Evolutionary conservation across 2,329 filamentous ascomycete genomes (phyloP), one percentile per base, ranked within the genome.

Genomic region (Ceratocystis variospora): DNA sequence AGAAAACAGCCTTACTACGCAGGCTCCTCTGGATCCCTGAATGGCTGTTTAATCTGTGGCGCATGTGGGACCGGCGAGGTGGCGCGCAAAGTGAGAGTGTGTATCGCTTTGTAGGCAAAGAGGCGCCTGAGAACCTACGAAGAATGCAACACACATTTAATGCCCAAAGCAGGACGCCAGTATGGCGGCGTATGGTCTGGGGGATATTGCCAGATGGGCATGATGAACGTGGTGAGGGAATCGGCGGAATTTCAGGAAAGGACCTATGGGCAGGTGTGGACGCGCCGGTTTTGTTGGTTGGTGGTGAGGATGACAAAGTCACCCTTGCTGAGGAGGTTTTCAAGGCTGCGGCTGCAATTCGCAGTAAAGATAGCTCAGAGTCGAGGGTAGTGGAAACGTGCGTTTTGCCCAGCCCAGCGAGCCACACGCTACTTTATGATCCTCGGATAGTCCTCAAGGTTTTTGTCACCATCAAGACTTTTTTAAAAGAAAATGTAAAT

Each of bases 371-470:
- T 15, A n/a, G n/a, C 12, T 61, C 15, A 2, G n/a, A 63, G 50
- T 72, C 72, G 3, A 81, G 79, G 70, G 76, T 85, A 7, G 79
- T 96, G 28, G 86, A 89, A 72, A 86, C 83, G 0, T 82, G 82
- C 25, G 79, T 92, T 63, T 80, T 96, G 62, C 89, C 89, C 0
- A 78, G 83, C 0, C 91, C 91, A 0, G 89, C 90, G 8, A 88
- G 87, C 2, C 93, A 97, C 75, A 88, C 89, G 12, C 79, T 97
- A 31, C 82, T 96, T 5, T 97, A 96, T 73, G 86, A 87, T 66
- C 87, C 90, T 1, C 80, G 83, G 0, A 89, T 85, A 1, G 88
- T 87, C 55, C 87, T 90, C 63, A 87, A 86, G 5, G 78, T 96
- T 8, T 87, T 90, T 1, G 90, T 90, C 0, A 80, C 95, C 0